Conservation (phyloP, 768 basidiomycete species). For the Mycena polygramma region DNA sequence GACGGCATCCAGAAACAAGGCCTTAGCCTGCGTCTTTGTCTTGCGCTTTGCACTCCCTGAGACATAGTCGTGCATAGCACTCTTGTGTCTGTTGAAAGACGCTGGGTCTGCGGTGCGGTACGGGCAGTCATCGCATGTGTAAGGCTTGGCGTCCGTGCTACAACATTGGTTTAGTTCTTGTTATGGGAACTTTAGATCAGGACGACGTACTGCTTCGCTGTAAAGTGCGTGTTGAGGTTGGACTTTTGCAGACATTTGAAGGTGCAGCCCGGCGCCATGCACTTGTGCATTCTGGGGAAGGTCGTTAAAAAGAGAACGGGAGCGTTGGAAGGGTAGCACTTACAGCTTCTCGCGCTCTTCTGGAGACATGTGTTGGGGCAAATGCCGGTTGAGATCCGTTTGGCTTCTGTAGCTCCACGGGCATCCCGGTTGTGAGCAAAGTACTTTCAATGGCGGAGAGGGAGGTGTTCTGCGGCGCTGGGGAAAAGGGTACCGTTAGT, state of each 20-base stretch:
- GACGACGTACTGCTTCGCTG: constrained; percentile 17
- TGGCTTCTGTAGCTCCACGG: constrained; percentile 19
- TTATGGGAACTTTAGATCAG: no score
- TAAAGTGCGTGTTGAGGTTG: constrained; percentile 22
- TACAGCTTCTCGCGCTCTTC: constrained; percentile 14
- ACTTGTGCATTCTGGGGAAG: constrained; percentile 8
- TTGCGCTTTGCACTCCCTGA: constrained; percentile 5
- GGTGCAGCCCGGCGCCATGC: constrained; percentile 6
- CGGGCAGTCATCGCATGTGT: constrained; percentile 12
- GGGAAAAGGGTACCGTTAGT: neutral
- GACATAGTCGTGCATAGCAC: neutral
- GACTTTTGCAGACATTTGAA: constrained; percentile 27
- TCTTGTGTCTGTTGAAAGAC: constrained; percentile 22
- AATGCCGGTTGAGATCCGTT: constrained; percentile 13
- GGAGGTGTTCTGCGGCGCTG: constrained; percentile 24
- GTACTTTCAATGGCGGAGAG: constrained; percentile 5
- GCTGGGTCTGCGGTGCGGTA: constrained; percentile 23
- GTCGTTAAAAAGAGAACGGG: neutral
- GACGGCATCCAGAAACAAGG: neutral
- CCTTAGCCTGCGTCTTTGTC: neutral
- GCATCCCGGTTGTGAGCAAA: constrained; percentile 9
- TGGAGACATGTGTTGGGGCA: constrained; percentile 2
- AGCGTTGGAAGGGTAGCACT: neutral
- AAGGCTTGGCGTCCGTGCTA: constrained; percentile 19
- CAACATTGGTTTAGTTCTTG: neutral